Base-by-base conservation (phyloP, 202 grass and related monocot genomes). In the Eragrostis tef region DNA sequence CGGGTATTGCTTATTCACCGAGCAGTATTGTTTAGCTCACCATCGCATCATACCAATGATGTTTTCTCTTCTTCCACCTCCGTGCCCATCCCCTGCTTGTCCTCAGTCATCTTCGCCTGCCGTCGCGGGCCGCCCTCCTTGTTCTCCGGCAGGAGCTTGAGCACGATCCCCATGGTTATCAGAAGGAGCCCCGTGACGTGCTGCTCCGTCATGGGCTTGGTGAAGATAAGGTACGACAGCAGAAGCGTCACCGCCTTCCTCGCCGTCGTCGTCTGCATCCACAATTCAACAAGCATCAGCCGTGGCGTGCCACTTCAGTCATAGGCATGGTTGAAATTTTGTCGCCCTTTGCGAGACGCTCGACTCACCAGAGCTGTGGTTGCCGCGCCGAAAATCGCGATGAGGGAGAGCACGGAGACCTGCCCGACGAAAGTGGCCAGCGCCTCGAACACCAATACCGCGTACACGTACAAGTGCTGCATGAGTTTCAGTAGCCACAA, bases 371-470 rank as follows among this genome's bases (percentile, higher is more conserved):
- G 89, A 10, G 92, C 92, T 6, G 92, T 98, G 52, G 90, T 94
- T 22, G 92, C 95, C 0, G 92, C 95, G 0, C 95, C 95, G 2
- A 94, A 93, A n/a, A 98, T 84, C 1, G 87, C 95, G 53, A 98
- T 90, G 34, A 98, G 92, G 50, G 95, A 93, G 49, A 98, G 85
- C 47, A 94, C 95, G 8, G 95, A 94, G 47, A 98, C 92, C 85
- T 94, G 92, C 1, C 92, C 95, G 7, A 98, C 88, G 71, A 94
- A 94, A 29, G 90, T 98, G 15, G 95, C 95, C 92, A 98, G 94
- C 36, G 95, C 95, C 75, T 98, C 92, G 1, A 94, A 94, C 50
- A 94, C 88, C 66, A 98, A 84, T 74, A 98, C 92, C 7, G 90
- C 92, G 66, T 94, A 98, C 66, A 98, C 92, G 84, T 94, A 98